Evolutionary conservation across 2,329 filamentous ascomycete species (phyloP).

Genomic region (Cryphonectria radicalis): DNA sequence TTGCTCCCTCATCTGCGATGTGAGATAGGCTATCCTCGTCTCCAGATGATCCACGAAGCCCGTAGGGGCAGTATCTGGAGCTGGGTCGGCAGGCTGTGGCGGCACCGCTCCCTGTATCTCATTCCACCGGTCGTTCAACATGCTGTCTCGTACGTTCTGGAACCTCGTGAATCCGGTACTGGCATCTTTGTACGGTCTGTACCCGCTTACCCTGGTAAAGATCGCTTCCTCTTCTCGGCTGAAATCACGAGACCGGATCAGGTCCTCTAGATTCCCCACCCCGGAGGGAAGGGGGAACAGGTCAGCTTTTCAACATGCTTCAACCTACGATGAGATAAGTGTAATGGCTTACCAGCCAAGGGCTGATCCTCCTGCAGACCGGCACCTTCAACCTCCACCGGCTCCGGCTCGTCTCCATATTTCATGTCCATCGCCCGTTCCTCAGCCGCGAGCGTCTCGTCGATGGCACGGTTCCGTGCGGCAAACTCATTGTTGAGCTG

Average conservation of each 20-base stretch:
- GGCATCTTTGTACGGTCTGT: conserved; percentile 13
- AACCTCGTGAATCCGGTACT: conserved; percentile 20
- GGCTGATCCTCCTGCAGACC: conserved; percentile 11
- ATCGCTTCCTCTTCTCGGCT: neutral
- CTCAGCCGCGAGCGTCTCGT: neutral
- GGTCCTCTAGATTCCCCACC: neutral
- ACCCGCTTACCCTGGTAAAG: conserved; percentile 15
- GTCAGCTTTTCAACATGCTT: neutral
- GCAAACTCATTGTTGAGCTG: neutral
- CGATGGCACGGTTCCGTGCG: neutral
- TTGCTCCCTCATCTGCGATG: neutral
- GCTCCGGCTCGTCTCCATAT: neutral
- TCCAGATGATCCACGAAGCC: neutral
- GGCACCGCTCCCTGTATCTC: neutral
- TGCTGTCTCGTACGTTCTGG: neutral
- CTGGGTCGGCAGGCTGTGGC: neutral
- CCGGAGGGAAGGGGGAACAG: too few relatives aligned
- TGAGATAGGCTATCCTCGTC: neutral
- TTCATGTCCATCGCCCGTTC: neutral
- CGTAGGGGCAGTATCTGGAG: neutral
- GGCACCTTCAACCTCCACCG: neutral
- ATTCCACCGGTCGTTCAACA: neutral
- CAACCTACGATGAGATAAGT: neutral
- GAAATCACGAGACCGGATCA: conserved; percentile 3
- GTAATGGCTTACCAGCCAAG: neutral